Conservation (phyloP, 495 filamentous ascomycete species). For the Podospora australis region DNA sequence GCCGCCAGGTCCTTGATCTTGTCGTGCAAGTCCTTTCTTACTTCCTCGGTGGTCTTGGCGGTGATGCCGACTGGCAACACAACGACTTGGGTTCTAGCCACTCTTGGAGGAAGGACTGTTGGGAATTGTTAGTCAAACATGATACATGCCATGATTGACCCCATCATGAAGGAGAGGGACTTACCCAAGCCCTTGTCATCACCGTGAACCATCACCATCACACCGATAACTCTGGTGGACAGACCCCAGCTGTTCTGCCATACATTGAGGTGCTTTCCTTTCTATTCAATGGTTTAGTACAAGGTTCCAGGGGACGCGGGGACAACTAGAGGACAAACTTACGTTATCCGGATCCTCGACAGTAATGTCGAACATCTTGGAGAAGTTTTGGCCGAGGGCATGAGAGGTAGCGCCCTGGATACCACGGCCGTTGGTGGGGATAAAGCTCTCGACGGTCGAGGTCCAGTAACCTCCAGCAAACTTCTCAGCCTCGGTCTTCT, state of each 20-base stretch:
- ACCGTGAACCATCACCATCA: conserved; percentile 96
- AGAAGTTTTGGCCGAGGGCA: conserved; percentile 93
- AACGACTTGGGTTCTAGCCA: conserved; percentile 77
- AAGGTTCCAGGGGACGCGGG: not conserved
- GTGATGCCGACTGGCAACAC: conserved; percentile 93
- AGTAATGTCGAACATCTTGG: conserved; percentile 95
- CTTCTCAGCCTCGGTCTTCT: conserved; percentile 91
- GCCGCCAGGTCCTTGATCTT: conserved; percentile 61
- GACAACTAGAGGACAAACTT: not conserved
- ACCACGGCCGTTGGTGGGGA: conserved; percentile 86
- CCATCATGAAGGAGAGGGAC: conserved; percentile 70
- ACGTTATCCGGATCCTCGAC: conserved; percentile 72
- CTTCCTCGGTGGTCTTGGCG: conserved; percentile 72
- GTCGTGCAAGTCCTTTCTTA: conserved; percentile 61
- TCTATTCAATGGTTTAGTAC: too few relatives aligned
- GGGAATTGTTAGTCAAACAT: conserved; percentile 64
- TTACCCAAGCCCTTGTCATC: conserved; percentile 90
- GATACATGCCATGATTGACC: conserved; percentile 42
- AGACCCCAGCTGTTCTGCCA: conserved; percentile 99
- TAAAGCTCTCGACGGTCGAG: conserved; percentile 91
- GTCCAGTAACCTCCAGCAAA: conserved; percentile 96
- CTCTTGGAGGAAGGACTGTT: conserved; percentile 55
- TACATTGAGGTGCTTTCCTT: conserved; percentile 71
- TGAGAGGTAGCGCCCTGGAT: conserved; percentile 95
- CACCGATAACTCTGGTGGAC: conserved; percentile 88